Percentiles rank a stretch among this genome's conserved stretches.
Conservation (phyloP, 2,329 filamentous ascomycete species). For the Bipolaris gigantea region DNA sequence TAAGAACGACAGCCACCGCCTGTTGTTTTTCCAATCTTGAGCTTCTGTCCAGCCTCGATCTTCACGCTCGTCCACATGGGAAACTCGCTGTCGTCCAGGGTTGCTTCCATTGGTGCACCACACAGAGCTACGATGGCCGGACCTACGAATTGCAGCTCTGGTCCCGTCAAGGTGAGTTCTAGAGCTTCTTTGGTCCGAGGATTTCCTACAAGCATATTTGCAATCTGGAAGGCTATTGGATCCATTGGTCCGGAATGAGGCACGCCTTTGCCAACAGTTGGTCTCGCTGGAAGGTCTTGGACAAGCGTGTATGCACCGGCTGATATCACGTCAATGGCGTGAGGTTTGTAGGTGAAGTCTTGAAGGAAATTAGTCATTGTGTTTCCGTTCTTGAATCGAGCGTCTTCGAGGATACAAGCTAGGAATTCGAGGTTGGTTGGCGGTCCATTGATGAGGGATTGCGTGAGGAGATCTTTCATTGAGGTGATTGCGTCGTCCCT, state of each 20-base stretch:
- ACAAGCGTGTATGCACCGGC: constrained; percentile 61
- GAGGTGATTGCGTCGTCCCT: constrained; percentile 49
- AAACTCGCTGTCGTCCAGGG: constrained; percentile 53
- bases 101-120: constrained; percentile 57
- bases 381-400: constrained; percentile 52
- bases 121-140: constrained; percentile 60
- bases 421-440: constrained; percentile 63
- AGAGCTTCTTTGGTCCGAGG: constrained; percentile 55
- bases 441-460: constrained; percentile 56
- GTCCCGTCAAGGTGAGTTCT: constrained; percentile 63
- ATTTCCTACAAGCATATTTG: constrained; percentile 64
- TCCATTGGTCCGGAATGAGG: constrained; percentile 65
- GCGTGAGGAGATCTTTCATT: constrained; percentile 49
- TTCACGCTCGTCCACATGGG: constrained; percentile 60
- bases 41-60: constrained; percentile 54
- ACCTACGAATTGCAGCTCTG: constrained; percentile 59
- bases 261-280: constrained; percentile 60
- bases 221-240: constrained; percentile 58
- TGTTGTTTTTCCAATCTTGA: constrained; percentile 59
- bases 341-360: constrained; percentile 53
- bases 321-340: constrained; percentile 59
- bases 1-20: constrained; percentile 60
- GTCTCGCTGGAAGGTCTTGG: constrained; percentile 62
- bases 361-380: constrained; percentile 62
- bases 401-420: constrained; percentile 52